These are phyloP conservation scores for Symbiotaphrina buchneri DNA, from an alignment of 495 filamentous ascomycete species.

Conservation along the genomic window DNA sequence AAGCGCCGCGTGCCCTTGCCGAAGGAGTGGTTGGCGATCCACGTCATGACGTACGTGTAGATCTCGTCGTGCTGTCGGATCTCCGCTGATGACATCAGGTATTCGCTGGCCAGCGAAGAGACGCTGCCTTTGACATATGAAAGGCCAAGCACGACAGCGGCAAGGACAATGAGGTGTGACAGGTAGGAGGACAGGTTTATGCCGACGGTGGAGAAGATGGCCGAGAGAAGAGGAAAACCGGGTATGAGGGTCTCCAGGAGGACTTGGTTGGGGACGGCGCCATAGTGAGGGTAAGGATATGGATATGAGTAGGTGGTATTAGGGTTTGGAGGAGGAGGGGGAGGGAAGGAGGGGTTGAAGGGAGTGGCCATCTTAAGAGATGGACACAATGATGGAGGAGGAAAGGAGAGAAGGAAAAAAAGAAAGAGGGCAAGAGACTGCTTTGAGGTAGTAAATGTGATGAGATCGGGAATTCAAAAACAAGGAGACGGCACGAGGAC, in stretches of 20 bases:
- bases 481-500: no score
- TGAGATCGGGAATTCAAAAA: no score
- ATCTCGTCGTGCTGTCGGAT: constrained; percentile 44
- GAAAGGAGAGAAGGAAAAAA: background rate
- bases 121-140: constrained; percentile 24
- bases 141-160: constrained; percentile 23
- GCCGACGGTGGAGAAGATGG: background rate
- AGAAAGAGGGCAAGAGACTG: no score
- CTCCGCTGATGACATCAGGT: constrained; percentile 35
- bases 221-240: background rate
- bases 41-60: constrained; percentile 46
- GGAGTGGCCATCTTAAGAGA: background rate
- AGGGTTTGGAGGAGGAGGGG: background rate
- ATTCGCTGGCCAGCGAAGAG: constrained; percentile 17
- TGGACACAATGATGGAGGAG: background rate
- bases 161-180: constrained; percentile 5
- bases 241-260: constrained; percentile 1
- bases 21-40: constrained; percentile 38
- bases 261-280: background rate
- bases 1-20: constrained; percentile 32
- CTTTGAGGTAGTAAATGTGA: no score
- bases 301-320: background rate
- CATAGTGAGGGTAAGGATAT: background rate
- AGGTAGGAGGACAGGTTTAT: constrained; percentile 1
- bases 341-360: background rate